Evolutionary conservation across 768 basidiomycete genomes (phyloP), one percentile per base, ranked within the genome.

Genomic region (Mycena epipterygia): DNA sequence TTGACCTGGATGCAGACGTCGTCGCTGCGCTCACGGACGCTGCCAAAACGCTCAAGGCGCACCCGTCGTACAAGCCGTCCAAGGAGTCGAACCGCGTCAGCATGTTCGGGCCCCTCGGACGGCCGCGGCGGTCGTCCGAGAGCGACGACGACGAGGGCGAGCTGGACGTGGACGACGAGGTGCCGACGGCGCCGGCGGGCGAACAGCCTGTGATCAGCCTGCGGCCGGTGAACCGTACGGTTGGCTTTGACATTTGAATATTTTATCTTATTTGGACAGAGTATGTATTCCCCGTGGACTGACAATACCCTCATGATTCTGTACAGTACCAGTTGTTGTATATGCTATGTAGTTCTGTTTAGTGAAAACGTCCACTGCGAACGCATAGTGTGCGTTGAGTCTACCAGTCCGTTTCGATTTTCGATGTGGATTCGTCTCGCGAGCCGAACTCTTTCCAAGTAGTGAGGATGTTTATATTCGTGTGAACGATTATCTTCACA

Each of bases 1-100:
- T 97, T 60, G 91, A 93, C 44, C 81, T 98, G 59, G 89, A 94
- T 73, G 83, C 84, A 42, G 87, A 90, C 46, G 81, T 91, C 41
- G 87, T 92, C 46, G 82, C 81, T 58, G 82, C 84, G 27, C 83
- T 96, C 35, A 82, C 81, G 23, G 88, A 88, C 32, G 88, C 85
- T 49, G 87, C 87, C 1, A 79, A 83, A 46, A 79, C 83, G 13
- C 82, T 94, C 51, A 86, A 85, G 68, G 86, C 86, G 17, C 83
- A 82, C 65, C 84, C 84, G 0, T 80, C 78, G 12, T 83, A 83
- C 76, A 85, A 84, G 67, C 80, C 84, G 55, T 81, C 85, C 11
- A 82, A 83, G 70, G 80, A 87, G 56, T 79, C 82, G 7, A 84
- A 84, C 65, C 87, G 90, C 3, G 84, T 91, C 72, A 92, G 91